Base-by-base conservation (phyloP, 805 yeast species). In the Candida maesae region DNA sequence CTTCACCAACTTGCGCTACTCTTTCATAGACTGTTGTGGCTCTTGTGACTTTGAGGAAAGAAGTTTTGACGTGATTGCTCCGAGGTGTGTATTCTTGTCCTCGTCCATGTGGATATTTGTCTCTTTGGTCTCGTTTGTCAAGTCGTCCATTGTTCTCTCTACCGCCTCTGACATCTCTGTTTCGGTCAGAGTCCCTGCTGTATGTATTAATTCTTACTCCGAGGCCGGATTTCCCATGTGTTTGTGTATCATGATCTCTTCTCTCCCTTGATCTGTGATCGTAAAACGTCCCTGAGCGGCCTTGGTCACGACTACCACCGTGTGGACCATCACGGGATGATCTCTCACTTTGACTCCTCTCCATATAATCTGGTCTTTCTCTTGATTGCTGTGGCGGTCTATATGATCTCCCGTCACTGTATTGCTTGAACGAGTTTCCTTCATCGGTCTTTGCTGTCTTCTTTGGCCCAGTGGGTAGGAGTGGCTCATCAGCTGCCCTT, bases 1-100 rank as follows among this genome's bases (percentile, higher is more conserved):
- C 99, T 64, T 93, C 98, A n/a, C 99, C 99, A 5, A 93, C 98
- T 58, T 93, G 98, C 30, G 77, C 73, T 1, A 86, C 77, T 40
- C 90, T 69, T 49, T 82, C 81, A 60, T 84, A 88, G 3, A 67
- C 53, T 0, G 59, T 49, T 9, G 56, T 46, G n/a, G 41, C 46
- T 42, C 61, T 51, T 2, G 47, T 32, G 4, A 57, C 45, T 35
- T 50, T 55, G 24, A 51, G 30, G 28, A 49, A 55, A 7, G 59
- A 51, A 2, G 54, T 25, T 13, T 38, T 35, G 12, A 16, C 8
- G 16, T 18, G 35, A 25, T 27, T 4, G 35, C 20, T 9, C 26
- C 18, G n/a, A n/a, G n/a, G n/a, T n/a, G n/a, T 30, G 32, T 29
- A 23, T 4, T 34, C 27, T 9, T 33, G 42, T 10, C 11, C 15